Conservation (phyloP, 73 alveolate species). For the Halteria grandinella region DNA sequence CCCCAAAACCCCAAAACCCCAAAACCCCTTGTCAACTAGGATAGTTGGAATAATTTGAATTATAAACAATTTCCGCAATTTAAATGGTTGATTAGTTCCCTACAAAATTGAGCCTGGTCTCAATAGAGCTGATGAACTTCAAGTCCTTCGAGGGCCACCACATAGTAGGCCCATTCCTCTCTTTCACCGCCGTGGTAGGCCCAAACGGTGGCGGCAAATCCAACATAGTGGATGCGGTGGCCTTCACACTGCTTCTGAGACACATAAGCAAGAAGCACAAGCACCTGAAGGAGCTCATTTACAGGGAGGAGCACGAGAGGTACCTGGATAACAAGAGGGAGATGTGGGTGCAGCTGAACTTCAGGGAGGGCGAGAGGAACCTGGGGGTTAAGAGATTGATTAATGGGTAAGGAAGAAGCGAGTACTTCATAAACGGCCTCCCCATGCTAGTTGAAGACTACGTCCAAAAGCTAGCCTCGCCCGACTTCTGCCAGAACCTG, state of each 20-base stretch:
- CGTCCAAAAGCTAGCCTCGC: constrained; percentile 54
- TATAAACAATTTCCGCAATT: too few species aligned
- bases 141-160: constrained; percentile 95
- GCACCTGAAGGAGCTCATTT: constrained; percentile 84
- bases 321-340: constrained; percentile 20
- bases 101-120: too few species aligned
- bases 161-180: constrained; percentile 91
- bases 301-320: constrained; percentile 64
- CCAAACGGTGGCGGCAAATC: constrained; percentile 98
- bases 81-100: too few species aligned
- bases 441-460: constrained; percentile 77
- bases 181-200: constrained; percentile 94
- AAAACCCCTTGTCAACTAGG: too few species aligned
- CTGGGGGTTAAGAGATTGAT: constrained; percentile 76
- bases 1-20: too few species aligned
- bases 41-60: too few species aligned
- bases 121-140: constrained; percentile 87
- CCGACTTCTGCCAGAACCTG: too few species aligned
- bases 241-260: constrained; percentile 91
- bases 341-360: constrained; percentile 55
- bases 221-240: constrained; percentile 95
- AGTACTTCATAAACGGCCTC: constrained; percentile 76
- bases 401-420: constrained; percentile 64
- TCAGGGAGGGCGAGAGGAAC: constrained; percentile 52
- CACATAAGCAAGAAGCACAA: constrained; percentile 81